Evolutionary conservation across 1,284 basidiomycete genomes (phyloP), one percentile per base, ranked within the genome.

Genomic region (Ganoderma lingzhi): DNA sequence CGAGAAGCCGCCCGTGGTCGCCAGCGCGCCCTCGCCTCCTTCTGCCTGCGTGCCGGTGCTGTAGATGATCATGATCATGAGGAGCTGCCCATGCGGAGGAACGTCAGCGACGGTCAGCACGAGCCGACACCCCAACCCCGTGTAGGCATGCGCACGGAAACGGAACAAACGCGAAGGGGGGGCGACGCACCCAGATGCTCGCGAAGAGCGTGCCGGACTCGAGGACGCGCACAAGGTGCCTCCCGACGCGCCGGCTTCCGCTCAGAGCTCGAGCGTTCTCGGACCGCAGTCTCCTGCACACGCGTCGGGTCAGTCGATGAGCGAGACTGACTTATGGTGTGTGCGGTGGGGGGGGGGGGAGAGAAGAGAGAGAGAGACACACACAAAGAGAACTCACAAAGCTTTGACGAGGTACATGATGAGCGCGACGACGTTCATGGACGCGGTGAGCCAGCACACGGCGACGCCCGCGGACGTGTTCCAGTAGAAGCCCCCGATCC

Each of bases 161-260:
- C 10, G 3, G 19, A 10, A 35, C 8, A 37, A 58, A 41, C 10
- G 37, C 17, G 42, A 44, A 44, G 3, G 6, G 5, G 17, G n/a
- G n/a, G 5, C 0, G 19, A 23, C 58, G 58, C 35, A 60, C 58
- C 58, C 58, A 60, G 14, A 60, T 6, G 37, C 30, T 41, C 8
- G 58, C n/a, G n/a, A 60, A 60, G 23, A 42, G 35, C 19, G n/a
- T 9, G n/a, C 58, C 58, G 19, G 58, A 60, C 39, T 60, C 58
- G 37, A 60, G 39, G 58, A 60, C 9, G 58, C 39, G 58, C 58
- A 60, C 58, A 19, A 28, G 42, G 39, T 60, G 58, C 12, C 58
- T 14, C 9, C 58, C 39, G 8, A 60, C 39, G 39, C 37, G 19
- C 19, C 58, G 32, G 10, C 58, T 23, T 3, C 19, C 37, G 58